Percentiles rank a stretch among this genome's conserved stretches.
phyloP scores from a whole-genome alignment of 768 basidiomycete species.

The Melanogaster broomeanus region DNA sequence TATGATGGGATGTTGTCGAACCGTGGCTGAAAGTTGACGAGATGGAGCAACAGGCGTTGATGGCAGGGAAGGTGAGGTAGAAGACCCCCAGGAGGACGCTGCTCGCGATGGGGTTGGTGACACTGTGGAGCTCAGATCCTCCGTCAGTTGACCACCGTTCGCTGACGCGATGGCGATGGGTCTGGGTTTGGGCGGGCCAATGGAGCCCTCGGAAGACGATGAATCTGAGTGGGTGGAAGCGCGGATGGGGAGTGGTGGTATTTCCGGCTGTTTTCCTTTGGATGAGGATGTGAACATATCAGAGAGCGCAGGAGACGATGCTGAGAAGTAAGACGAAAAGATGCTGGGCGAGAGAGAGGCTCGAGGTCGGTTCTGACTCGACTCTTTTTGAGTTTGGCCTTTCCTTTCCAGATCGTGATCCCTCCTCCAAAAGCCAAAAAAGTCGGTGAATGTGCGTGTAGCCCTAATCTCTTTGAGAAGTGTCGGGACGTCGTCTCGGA shows the following conservation, averaged over 20 bases:
- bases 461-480: slow-evolving; percentile 67
- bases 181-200: slow-evolving; percentile 5
- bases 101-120: no score
- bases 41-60: slow-evolving; percentile 20
- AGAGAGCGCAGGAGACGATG: slow-evolving; percentile 25
- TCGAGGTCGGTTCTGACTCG: slow-evolving; percentile 31
- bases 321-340: slow-evolving; percentile 60
- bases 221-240: slow-evolving; percentile 18
- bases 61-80: slow-evolving; percentile 26
- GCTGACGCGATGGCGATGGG: no score
- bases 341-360: slow-evolving; percentile 54
- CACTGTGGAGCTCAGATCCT: slow-evolving; percentile 4
- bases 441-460: slow-evolving; percentile 62
- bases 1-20: slow-evolving; percentile 22
- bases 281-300: slow-evolving; percentile 2
- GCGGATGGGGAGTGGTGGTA: background rate
- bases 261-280: slow-evolving; percentile 17
- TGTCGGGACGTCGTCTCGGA: slow-evolving; percentile 59
- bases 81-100: slow-evolving; percentile 22
- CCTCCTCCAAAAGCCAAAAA: slow-evolving; percentile 77
- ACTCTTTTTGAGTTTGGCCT: slow-evolving; percentile 16
- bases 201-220: slow-evolving; percentile 27
- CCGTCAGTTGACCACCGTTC: slow-evolving; percentile 2
- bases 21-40: slow-evolving; percentile 15
- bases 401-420: slow-evolving; percentile 64